These are phyloP conservation scores for Monilinia fructigena DNA, from an alignment of 2,329 filamentous ascomycete species.

Conservation along the genomic window DNA sequence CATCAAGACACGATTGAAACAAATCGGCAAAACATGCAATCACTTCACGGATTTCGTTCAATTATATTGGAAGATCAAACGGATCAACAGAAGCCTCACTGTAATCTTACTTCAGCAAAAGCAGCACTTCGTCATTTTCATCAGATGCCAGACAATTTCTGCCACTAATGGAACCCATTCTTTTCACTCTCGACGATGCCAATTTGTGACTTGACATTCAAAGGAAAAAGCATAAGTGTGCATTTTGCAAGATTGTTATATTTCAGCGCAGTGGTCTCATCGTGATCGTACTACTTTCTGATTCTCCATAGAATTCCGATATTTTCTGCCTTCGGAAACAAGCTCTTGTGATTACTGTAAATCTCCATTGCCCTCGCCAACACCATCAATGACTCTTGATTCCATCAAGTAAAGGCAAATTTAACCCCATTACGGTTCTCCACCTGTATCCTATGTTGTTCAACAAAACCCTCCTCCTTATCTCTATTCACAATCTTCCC, in stretches of 20 bases:
- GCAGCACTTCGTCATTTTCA: neutral
- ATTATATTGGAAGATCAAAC: neutral
- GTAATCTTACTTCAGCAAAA: neutral
- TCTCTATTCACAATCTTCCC: neutral
- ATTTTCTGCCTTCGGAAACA: neutral
- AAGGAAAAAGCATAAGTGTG: no score
- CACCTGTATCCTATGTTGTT: neutral
- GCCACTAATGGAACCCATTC: neutral
- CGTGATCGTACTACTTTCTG: no score
- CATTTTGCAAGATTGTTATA: no score
- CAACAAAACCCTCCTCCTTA: neutral
- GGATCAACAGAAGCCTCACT: neutral
- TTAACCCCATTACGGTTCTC: neutral
- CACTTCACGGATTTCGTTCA: neutral
- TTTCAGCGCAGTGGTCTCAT: neutral
- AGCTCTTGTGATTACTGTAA: neutral
- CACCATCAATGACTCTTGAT: neutral
- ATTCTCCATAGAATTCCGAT: neutral
- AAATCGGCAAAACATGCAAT: neutral
- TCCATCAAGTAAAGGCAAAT: neutral
- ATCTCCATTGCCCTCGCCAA: no score
- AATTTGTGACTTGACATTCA: no score
- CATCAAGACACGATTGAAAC: neutral
- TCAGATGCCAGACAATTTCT: neutral
- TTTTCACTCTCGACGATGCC: no score